Percentiles rank a stretch among this genome's conserved stretches.
Evolutionary conservation across 108 stramenopile species (phyloP).

Genomic region (Mediolabrus comicus): DNA sequence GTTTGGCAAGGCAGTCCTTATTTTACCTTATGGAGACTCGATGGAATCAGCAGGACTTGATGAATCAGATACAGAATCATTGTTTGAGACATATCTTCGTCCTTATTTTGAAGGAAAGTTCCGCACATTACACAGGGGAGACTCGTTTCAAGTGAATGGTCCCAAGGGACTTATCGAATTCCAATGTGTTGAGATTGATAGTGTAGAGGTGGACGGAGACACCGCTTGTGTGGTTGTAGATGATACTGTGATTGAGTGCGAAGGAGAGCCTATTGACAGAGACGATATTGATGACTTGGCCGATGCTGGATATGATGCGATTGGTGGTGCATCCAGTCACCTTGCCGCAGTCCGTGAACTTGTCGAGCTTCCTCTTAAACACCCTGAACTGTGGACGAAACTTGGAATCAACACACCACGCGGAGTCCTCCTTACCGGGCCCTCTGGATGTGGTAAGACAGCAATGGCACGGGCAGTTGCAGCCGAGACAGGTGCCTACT

Average conservation of each 20-base stretch:
- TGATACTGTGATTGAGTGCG: slow-evolving; percentile 83
- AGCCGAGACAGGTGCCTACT: slow-evolving; percentile 94
- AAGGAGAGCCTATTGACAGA: slow-evolving; percentile 76
- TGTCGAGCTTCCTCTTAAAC: slow-evolving; percentile 95
- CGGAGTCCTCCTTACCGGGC: slow-evolving; percentile 96
- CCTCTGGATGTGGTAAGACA: slow-evolving; percentile 98
- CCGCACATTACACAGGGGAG: slow-evolving; percentile 70
- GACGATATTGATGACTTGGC: slow-evolving; percentile 88
- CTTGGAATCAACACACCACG: slow-evolving; percentile 93
- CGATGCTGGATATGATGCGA: slow-evolving; percentile 95
- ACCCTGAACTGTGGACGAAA: slow-evolving; percentile 95
- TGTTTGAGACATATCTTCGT: slow-evolving; percentile 81
- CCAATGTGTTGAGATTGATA: slow-evolving; percentile 83
- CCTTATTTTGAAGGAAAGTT: slow-evolving; percentile 91
- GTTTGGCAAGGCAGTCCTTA: slow-evolving; percentile 83
- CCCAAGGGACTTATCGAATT: slow-evolving; percentile 79
- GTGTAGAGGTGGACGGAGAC: slow-evolving; percentile 81
- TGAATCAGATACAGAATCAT: slow-evolving; percentile 33
- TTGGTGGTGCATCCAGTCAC: slow-evolving; percentile 95
- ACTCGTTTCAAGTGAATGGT: slow-evolving; percentile 74
- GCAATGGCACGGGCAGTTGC: slow-evolving; percentile 94
- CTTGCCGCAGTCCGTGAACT: slow-evolving; percentile 95
- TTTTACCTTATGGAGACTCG: slow-evolving; percentile 74
- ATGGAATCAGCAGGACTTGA: slow-evolving; percentile 57
- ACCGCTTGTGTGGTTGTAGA: slow-evolving; percentile 84